Evolutionary conservation across 352 stramenopile species (phyloP), one percentile per base, ranked within the genome.

Genomic region (Phytopythium aichiense): DNA sequence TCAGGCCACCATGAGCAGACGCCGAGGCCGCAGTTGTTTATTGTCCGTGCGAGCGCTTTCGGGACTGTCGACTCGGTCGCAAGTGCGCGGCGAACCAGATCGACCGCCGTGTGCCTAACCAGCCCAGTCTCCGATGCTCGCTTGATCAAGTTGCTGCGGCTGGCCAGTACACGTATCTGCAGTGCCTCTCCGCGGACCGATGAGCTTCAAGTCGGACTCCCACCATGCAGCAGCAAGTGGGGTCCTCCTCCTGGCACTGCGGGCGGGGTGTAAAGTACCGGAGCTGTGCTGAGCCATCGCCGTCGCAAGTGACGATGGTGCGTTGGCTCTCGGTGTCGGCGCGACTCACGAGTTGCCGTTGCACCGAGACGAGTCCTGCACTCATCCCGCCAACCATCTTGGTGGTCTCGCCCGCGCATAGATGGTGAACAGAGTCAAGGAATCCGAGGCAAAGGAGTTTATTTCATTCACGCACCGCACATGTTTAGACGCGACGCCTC

Each of bases 191-290:
- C 37, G 37, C 12, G 8, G 45, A 18, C 18, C 23, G 9, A 30
- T 18, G n/a, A 52, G 45, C 45, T 52, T 52, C 45, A 52, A 52
- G 20, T 52, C 20, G 45, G 13, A 18, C 18, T 52, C 45, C 45
- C 45, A 52, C 45, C 38, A 7, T 45, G 38, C 38, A 18, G 38
- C 38, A 45, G 16, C 38, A 45, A 45, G 13, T 8, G 13, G 38
- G 13, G 38, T 45, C 38, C 38, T n/a, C 38, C 38, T 45, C 12
- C 16, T 0, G 35, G 9, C 28, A 31, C 28, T 31, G 15, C 38
- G 15, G 38, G 11, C 38, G 12, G 15, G 5, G 38, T 45, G 38
- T 45, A 45, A 45, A 45, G 38, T 45, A 45, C 16, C 38, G 38
- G 38, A 45, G 5, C 38, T 13, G 15, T 8, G 38, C 38, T 1